Evolutionary conservation across 2,329 filamentous ascomycete species (phyloP), one percentile per base, ranked within the genome.

Genomic region (Whalleya microplaca): DNA sequence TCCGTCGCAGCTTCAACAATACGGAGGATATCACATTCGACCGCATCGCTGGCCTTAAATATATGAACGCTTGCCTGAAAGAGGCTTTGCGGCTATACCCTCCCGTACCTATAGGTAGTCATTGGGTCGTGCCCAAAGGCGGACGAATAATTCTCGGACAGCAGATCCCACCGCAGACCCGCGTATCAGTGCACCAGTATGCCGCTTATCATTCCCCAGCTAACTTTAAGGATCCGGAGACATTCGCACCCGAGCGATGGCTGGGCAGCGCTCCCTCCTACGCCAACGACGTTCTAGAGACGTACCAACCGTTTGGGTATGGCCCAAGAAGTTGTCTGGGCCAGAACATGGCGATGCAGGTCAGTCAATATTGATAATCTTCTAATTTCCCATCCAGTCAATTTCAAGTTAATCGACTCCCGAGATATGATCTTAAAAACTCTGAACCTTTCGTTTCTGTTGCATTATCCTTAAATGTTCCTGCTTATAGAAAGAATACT

Each of bases 1-100:
- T 73, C 19, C 66, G 68, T 8, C 40, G 32, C 10, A 37, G 9
- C 3, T 37, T 37, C 10, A 12, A 37, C 9, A 58, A 42, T 5
- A 48, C 55, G 10, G 53, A 65, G 3, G 69, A 74, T 1, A 72
- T 75, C 2, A 63, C 43, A 12, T 56, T 69, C 8, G 65, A 66
- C n/a, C 46, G 49, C 7, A 58, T 67, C 2, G 50, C 53, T 2
- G 48, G 51, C 20, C 52, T 69, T n/a, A 53, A 60, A 29, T 70
- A 68, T 37, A 21, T 69, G n/a, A 68, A 67, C n/a, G 67, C 66
- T 9, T 68, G 66, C 41, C 47, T 70, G 19, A 52, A 58, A 5
- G 67, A 70, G 54, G 59, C 58, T 2, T 29, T 69, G 27, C 63
- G 67, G 2, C 40, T 69, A 6, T 69, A 65, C 40, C 65, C 65